phyloP scores from a whole-genome alignment of 1,139 yeast species.

The Lipomyces yarrowii region DNA sequence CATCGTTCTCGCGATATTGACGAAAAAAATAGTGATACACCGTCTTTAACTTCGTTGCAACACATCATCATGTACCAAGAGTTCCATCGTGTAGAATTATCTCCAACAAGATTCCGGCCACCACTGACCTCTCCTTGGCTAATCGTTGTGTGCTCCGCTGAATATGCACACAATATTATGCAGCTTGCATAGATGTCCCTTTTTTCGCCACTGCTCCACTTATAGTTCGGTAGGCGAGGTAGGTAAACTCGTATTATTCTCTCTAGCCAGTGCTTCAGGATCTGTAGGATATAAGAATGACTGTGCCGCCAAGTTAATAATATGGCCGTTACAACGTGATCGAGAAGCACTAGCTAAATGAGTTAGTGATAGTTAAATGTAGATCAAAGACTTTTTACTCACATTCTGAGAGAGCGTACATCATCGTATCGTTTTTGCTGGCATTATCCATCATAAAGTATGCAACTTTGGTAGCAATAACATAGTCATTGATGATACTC shows the following conservation, averaged over 20 bases:
- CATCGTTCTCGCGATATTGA: neutral
- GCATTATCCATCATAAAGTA: too few species aligned
- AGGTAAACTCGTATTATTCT: too few species aligned
- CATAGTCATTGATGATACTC: neutral
- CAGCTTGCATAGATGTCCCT: neutral
- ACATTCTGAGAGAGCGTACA: too few species aligned
- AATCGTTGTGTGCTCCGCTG: neutral
- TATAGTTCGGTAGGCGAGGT: neutral
- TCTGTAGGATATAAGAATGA: too few species aligned
- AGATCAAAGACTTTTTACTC: too few species aligned
- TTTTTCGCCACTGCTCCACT: neutral
- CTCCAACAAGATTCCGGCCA: neutral
- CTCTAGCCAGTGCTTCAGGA: too few species aligned
- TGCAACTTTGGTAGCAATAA: neutral
- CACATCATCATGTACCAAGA: neutral
- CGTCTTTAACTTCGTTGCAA: neutral
- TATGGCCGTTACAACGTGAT: too few species aligned
- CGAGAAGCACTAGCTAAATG: too few species aligned
- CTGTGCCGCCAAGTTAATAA: too few species aligned
- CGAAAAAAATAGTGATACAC: neutral
- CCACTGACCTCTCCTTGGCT: neutral
- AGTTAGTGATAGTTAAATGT: too few species aligned
- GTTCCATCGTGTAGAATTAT: neutral
- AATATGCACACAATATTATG: neutral
- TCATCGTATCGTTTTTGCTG: too few species aligned